Base-by-base conservation (phyloP, 805 yeast species). In the Schizosaccharomyces cryophilus region DNA sequence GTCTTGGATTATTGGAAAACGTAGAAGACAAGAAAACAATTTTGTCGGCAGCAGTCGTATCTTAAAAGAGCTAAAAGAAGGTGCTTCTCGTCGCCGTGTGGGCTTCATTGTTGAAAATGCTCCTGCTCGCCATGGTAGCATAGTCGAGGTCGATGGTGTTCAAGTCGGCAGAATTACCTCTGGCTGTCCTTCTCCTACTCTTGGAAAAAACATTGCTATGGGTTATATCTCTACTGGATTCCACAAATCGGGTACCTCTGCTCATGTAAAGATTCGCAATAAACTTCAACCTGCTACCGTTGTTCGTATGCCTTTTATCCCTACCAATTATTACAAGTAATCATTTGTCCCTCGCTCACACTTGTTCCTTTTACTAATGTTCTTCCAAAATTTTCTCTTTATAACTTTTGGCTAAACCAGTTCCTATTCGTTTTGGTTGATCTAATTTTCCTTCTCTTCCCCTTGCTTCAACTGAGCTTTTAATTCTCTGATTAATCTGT, bases 101-200 rank as follows among this genome's bases (percentile, higher is more conserved):
- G 97, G 96, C 1, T 70, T 77, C 54, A 70, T 72, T 13, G 80
- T 83, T 6, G 78, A 77, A 65, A 96, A 97, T 1, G 96, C 97
- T 11, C 87, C 98, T 1, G 96, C 97, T 40, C 81, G 98, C 68
- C 84, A 87, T 15, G 97, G 96, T 1, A 69, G 77, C 54, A 70
- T 72, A 13, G 80, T 83, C 7, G 78, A 77, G 65, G 96, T 97
- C 1, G 96, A 97, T 9, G 87, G 97, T 1, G 96, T 97, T 40
- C 81, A 40, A 9, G 47, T 59, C 2, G 61, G 61, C 15, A 17
- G 9, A 6, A 31, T 59, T 61, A 80, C 85, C 2, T 79, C 83
- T 1, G 86, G 86, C 11, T 74, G 79, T 68, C 77, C 77, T 69
- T 82, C 79, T 69, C 97, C 76, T 75, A 87, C 74, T 67, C 81